A percentile compares a stretch with the other conserved stretches of the same genome.
Evolutionary conservation across 1,284 basidiomycete genomes (phyloP).

Genomic region (Ceratobasidium sp.): DNA sequence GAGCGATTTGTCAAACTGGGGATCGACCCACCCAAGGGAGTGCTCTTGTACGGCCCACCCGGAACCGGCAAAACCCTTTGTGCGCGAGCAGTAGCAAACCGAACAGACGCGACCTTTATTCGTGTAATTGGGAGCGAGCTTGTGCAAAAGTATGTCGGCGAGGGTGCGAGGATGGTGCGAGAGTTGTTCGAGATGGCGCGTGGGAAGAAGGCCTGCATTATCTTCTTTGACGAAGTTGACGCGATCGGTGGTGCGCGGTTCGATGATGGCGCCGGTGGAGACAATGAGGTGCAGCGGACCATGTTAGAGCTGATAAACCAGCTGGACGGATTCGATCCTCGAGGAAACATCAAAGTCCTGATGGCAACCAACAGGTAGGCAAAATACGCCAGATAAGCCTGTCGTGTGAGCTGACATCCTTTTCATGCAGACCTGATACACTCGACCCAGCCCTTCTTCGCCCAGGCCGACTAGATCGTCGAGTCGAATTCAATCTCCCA

Average conservation of each 20-base stretch:
- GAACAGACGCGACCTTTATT: constrained; percentile 99
- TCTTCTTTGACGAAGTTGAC: constrained; percentile 99
- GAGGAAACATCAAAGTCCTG: constrained; percentile 99
- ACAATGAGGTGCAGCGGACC: constrained; percentile 99
- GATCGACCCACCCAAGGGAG: constrained; percentile 99
- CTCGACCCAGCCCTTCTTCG: constrained; percentile 96
- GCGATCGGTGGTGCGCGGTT: constrained; percentile 99
- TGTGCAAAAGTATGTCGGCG: constrained; percentile 99
- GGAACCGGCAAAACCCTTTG: constrained; percentile 99
- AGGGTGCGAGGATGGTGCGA: constrained; percentile 98
- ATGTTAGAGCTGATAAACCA: constrained; percentile 99
- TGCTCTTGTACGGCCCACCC: constrained; percentile 94
- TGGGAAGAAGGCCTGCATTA: constrained; percentile 99
- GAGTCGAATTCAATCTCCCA: constrained; percentile 95
- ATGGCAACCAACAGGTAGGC: constrained; percentile 97
- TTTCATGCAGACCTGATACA: constrained; percentile 82
- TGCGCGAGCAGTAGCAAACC: constrained; percentile 97
- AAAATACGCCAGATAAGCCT: constrained; percentile 7
- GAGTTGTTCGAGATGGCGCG: constrained; percentile 99
- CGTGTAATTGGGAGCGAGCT: constrained; percentile 98
- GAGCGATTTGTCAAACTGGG: constrained; percentile 98
- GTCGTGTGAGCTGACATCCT: neutral
- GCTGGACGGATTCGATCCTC: constrained; percentile 96
- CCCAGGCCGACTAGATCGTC: constrained; percentile 94
- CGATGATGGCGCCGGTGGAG: constrained; percentile 98